Percentiles rank a stretch among this genome's conserved stretches.
These are phyloP conservation scores for Marasmius sp. DNA, from an alignment of 1,284 basidiomycete species.

Conservation along the genomic window DNA sequence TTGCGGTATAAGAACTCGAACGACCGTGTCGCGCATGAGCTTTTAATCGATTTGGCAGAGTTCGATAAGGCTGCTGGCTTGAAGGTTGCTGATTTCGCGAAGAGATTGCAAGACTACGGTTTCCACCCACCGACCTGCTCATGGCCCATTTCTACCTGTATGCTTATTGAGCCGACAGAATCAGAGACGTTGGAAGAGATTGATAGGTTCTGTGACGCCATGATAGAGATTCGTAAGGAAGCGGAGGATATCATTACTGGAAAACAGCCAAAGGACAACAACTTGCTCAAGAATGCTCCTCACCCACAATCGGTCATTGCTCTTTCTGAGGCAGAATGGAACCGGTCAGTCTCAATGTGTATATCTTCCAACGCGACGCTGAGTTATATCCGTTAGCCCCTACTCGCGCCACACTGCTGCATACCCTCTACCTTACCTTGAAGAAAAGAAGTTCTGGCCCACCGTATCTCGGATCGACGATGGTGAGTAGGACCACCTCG, in stretches of 20 bases:
- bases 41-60: slow-evolving; percentile 93
- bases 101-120: slow-evolving; percentile 81
- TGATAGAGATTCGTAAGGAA: slow-evolving; percentile 93
- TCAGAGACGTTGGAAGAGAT: slow-evolving; percentile 90
- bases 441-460: slow-evolving; percentile 93
- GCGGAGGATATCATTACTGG: slow-evolving; percentile 86
- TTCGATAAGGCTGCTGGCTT: slow-evolving; percentile 88
- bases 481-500: slow-evolving; percentile 49
- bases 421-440: slow-evolving; percentile 79
- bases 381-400: slow-evolving; percentile 47
- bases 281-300: slow-evolving; percentile 92
- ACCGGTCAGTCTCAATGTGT: slow-evolving; percentile 53
- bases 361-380: neutral
- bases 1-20: slow-evolving; percentile 90
- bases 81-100: slow-evolving; percentile 95
- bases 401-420: slow-evolving; percentile 86
- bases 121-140: slow-evolving; percentile 92
- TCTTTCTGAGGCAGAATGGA: slow-evolving; percentile 77
- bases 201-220: slow-evolving; percentile 94
- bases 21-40: slow-evolving; percentile 92
- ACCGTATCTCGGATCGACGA: slow-evolving; percentile 89
- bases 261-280: slow-evolving; percentile 85
- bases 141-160: slow-evolving; percentile 93
- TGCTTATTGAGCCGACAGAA: slow-evolving; percentile 95
- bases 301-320: slow-evolving; percentile 83